These are phyloP conservation scores for Acacia concinna DNA, from an alignment of 331 rosid genomes.

Conservation along the genomic window DNA sequence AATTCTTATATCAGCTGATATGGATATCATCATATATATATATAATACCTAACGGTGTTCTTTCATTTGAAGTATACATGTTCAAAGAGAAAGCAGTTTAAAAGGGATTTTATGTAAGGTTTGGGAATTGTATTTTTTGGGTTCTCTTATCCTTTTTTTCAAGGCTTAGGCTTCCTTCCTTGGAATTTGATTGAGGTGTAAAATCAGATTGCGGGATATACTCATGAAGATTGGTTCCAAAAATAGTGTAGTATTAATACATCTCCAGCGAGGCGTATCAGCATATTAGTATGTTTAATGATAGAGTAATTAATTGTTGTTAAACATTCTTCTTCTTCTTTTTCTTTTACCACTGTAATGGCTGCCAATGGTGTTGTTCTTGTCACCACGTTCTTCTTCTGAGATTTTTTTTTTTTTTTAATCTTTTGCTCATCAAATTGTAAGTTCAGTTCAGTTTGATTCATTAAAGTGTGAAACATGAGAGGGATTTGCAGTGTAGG, in stretches of 20 bases:
- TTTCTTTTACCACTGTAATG: conserved; percentile 49
- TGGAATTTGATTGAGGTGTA: conserved; percentile 88
- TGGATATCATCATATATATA: conserved; percentile 56
- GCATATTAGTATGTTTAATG: conserved; percentile 45
- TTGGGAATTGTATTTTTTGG: conserved; percentile 42
- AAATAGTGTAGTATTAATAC: conserved; percentile 49
- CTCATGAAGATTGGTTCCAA: conserved; percentile 60
- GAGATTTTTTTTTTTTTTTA: conserved; percentile 37
- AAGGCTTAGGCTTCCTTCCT: conserved; percentile 49
- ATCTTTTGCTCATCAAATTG: conserved; percentile 40
- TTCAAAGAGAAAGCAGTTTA: conserved; percentile 53
- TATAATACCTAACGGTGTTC: conserved; percentile 68
- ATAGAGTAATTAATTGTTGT: conserved; percentile 43
- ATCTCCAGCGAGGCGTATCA: conserved; percentile 49
- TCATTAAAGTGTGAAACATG: conserved; percentile 50
- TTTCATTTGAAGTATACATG: conserved; percentile 54
- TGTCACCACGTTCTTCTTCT: conserved; percentile 43
- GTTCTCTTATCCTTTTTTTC: conserved; percentile 12
- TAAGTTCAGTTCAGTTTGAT: conserved; percentile 58
- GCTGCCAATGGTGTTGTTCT: conserved; percentile 56
- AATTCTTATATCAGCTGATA: conserved; percentile 58
- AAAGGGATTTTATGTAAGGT: conserved; percentile 72
- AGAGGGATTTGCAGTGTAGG: conserved; percentile 49
- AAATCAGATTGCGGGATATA: conserved; percentile 81
- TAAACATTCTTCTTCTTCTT: conserved; percentile 27